A percentile compares a stretch with the other conserved stretches of the same genome.
phyloP scores from a whole-genome alignment of 2,329 filamentous ascomycete species.

The Microcyclosporella mali region DNA sequence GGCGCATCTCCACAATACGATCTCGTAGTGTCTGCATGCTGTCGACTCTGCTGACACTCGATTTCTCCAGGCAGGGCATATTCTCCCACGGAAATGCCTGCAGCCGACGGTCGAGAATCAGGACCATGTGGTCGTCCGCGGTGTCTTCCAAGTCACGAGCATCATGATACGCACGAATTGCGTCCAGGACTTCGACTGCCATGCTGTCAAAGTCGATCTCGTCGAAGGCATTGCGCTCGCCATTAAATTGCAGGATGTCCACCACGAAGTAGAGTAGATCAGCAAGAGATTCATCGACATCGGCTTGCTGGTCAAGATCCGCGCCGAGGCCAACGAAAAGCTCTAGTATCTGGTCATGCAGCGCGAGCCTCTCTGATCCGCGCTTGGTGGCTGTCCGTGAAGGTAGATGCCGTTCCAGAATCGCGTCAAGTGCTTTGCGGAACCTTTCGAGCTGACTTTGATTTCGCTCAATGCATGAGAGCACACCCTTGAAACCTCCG shows the following conservation, averaged over 20 bases:
- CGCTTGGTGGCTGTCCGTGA: conserved; percentile 60
- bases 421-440: conserved; percentile 67
- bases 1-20: conserved; percentile 56
- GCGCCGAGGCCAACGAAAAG: conserved; percentile 82
- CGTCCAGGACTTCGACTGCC: conserved; percentile 80
- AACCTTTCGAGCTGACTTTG: conserved; percentile 66
- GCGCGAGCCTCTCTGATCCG: conserved; percentile 45
- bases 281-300: conserved; percentile 82
- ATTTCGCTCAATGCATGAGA: conserved; percentile 64
- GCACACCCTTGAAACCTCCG: conserved; percentile 90
- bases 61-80: conserved; percentile 71
- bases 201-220: conserved; percentile 94
- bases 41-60: conserved; percentile 79
- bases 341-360: conserved; percentile 68
- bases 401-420: conserved; percentile 77
- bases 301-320: conserved; percentile 58
- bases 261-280: conserved; percentile 95
- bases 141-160: conserved; percentile 31
- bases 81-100: conserved; percentile 96
- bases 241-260: conserved; percentile 93
- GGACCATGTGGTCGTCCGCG: conserved; percentile 62
- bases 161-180: conserved; percentile 70
- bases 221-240: conserved; percentile 92
- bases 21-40: conserved; percentile 77
- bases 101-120: conserved; percentile 85